Evolutionary conservation across 2,329 filamentous ascomycete species (phyloP).

Genomic region (Truncatella angustata): DNA sequence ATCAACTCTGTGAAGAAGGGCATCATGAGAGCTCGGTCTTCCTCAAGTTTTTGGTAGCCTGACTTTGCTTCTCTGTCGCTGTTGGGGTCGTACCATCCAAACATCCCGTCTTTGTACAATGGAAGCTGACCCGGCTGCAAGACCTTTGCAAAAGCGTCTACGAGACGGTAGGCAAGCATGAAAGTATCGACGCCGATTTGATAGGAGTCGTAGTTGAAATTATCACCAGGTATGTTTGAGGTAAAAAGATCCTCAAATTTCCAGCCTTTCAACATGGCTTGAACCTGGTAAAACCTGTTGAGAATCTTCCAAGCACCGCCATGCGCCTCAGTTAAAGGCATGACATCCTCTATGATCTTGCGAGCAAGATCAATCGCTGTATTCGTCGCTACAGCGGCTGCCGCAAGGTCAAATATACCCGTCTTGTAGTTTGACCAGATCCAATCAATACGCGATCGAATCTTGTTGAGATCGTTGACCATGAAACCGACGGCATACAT

Average conservation of each 20-base stretch:
- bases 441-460: slow-evolving; percentile 25
- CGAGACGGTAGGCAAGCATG: not conserved
- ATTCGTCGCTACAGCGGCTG: slow-evolving; percentile 35
- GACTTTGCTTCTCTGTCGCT: slow-evolving; percentile 22
- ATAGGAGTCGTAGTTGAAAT: too few species aligned
- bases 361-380: slow-evolving; percentile 33
- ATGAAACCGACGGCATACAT: slow-evolving; percentile 25
- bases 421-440: slow-evolving; percentile 30
- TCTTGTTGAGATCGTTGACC: slow-evolving; percentile 27
- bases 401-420: slow-evolving; percentile 27
- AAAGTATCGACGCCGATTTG: too few species aligned
- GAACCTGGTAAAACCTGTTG: slow-evolving; percentile 14
- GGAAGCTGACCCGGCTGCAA: slow-evolving; percentile 15
- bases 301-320: slow-evolving; percentile 21
- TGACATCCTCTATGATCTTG: slow-evolving; percentile 28
- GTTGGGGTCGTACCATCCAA: slow-evolving; percentile 22
- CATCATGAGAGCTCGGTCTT: slow-evolving; percentile 33
- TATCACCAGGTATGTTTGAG: too few species aligned
- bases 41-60: slow-evolving; percentile 27
- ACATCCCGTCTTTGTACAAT: slow-evolving; percentile 22
- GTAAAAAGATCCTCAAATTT: slow-evolving; percentile 10
- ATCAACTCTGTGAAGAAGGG: slow-evolving; percentile 33
- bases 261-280: slow-evolving; percentile 16
- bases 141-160: slow-evolving; percentile 10
- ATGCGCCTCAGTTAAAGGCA: slow-evolving; percentile 20